Percentiles rank a stretch among this genome's conserved stretches.
phyloP scores from a whole-genome alignment of 140 eudicot genomes.

The Erigeron philadelphicus region DNA sequence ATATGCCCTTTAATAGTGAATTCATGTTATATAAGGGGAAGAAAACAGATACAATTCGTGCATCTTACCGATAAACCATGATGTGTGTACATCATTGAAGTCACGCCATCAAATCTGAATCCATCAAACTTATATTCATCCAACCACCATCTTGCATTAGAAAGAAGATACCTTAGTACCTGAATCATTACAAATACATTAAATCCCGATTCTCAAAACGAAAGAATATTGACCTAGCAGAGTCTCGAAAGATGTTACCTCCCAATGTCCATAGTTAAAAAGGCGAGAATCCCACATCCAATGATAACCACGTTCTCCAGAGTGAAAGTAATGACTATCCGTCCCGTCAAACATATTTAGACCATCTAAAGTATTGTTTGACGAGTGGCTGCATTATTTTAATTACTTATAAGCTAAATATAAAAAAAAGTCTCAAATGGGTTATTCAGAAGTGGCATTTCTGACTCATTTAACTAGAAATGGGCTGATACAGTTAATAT shows the following conservation, averaged over 20 bases:
- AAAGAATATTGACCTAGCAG: constrained; percentile 1
- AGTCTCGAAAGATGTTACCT: constrained; percentile 46
- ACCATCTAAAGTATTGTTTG: constrained; percentile 91
- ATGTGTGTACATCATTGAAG: constrained; percentile 99
- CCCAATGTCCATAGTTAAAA: constrained; percentile 97
- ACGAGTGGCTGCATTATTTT: constrained; percentile 64
- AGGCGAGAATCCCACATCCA: constrained; percentile 99
- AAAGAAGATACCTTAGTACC: constrained; percentile 91
- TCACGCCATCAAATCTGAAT: constrained; percentile 97
- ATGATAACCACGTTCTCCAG: constrained; percentile 91
- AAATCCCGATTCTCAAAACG: not conserved
- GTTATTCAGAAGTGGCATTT: not conserved
- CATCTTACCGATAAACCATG: constrained; percentile 78
- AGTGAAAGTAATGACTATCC: constrained; percentile 89
- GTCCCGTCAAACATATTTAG: constrained; percentile 97
- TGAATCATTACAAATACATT: constrained; percentile 27
- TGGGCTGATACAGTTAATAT: no score
- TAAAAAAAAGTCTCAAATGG: not conserved
- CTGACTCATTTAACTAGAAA: no score
- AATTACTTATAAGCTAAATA: constrained; percentile 16
- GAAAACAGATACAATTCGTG: not conserved
- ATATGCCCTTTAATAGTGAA: not conserved
- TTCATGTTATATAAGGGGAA: not conserved
- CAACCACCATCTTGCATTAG: constrained; percentile 99
- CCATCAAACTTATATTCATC: constrained; percentile 98